Evolutionary conservation across 2,329 filamentous ascomycete genomes (phyloP), one percentile per base, ranked within the genome.

Genomic region (Massarina eburnea): DNA sequence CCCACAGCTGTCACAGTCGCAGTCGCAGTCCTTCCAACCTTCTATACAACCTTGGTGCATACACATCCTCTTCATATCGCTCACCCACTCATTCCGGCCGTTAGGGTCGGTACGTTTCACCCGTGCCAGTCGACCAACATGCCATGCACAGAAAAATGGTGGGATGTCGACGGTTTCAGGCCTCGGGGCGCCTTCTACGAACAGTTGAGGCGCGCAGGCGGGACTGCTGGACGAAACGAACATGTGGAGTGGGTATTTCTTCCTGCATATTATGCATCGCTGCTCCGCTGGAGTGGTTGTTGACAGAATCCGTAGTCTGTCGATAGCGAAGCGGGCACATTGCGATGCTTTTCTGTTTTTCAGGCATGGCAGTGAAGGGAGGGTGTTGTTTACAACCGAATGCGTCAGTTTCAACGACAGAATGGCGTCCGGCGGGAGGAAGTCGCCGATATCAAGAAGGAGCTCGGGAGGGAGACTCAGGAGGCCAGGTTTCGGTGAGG

Each of bases 381-480:
- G 41, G 1, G 49, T 56, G 34, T 53, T 48, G 53, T 69, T 64
- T 22, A 73, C 49, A 9, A 52, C 45, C 9, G 54, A 56, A 37
- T 66, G 59, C 5, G 65, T 61, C 33, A 75, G 64, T 35, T 71
- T 71, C 8, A 74, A 59, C 3, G 73, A 61, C 8, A 74, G 54
- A 17, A 67, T 55, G 20, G 58, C 65, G 32, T 73, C 70, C 1
- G 57, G 55, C 5, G 68, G 58, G 8, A 76, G 64, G 48, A 66
- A 49, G 21, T 67, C 54, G 33, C 58, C 49, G 35, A 75, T 62
- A 34, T 71, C 67, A 43, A 68, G 53, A 18, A 74, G 64, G 4
- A 75, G 59, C 50, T 76, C 73, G 22, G 62, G 55, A 8, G 73
- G 73, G 8, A 75, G 66, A 35, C 37, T 45, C 10, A 62, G 50